phyloP scores from a whole-genome alignment of 805 yeast species.

The Metschnikowia cubensis region DNA sequence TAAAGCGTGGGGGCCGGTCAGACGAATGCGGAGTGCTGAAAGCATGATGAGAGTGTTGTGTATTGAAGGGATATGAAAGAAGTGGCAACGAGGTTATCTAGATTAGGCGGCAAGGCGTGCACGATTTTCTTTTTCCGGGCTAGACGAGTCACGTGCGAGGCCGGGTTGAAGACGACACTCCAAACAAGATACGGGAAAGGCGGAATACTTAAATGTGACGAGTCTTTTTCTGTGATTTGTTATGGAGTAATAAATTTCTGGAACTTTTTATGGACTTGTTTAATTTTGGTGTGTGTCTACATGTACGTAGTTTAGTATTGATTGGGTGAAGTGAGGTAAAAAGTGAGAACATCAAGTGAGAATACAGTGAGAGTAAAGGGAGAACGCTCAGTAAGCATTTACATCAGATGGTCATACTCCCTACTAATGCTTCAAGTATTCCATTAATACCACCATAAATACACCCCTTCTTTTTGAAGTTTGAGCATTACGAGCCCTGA shows the following conservation, averaged over 20 bases:
- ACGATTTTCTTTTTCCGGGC: constrained; percentile 5
- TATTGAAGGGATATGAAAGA: background rate
- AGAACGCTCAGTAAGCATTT: too few relatives aligned
- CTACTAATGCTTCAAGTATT: too few relatives aligned
- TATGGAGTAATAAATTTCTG: too few relatives aligned
- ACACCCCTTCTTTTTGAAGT: too few relatives aligned
- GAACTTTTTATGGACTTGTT: background rate
- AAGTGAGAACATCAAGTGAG: too few relatives aligned
- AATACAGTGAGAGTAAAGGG: too few relatives aligned
- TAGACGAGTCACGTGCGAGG: constrained; percentile 1
- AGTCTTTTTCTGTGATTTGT: background rate
- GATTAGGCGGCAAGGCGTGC: background rate
- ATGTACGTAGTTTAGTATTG: background rate
- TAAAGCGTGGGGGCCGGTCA: background rate
- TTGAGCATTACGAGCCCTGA: too few relatives aligned
- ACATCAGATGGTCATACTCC: too few relatives aligned
- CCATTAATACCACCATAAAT: too few relatives aligned
- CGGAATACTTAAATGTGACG: background rate
- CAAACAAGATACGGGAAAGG: background rate
- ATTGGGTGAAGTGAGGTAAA: background rate
- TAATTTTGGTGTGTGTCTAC: background rate
- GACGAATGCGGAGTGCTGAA: constrained; percentile 2
- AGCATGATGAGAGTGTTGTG: background rate
- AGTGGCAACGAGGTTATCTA: constrained; percentile 1
- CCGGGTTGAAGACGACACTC: background rate